Percentiles rank a stretch among this genome's conserved stretches.
Evolutionary conservation across 371 early-diverging fungal species (phyloP).

Genomic region (Mortierella sp.): DNA sequence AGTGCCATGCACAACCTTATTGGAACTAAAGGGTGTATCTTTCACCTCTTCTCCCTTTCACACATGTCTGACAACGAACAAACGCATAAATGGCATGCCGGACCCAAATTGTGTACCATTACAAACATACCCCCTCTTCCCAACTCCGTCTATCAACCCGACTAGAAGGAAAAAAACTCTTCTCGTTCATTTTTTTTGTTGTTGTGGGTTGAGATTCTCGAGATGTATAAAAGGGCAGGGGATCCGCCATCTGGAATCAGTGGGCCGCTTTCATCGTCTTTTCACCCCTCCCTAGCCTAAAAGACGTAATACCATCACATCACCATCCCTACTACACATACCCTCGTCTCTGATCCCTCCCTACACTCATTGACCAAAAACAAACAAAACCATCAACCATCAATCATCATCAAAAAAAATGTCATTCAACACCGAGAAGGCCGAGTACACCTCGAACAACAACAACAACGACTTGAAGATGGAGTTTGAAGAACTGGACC

Average conservation of each 20-base stretch:
- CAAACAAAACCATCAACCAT: not conserved
- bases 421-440: conserved; percentile 16
- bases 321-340: not conserved
- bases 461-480: conserved; percentile 8
- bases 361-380: not conserved
- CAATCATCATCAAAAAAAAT: conserved; percentile 18
- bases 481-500: conserved; percentile 12
- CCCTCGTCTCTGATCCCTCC: not conserved
- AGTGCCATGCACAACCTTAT: not conserved
- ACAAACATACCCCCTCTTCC: not conserved
- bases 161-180: not conserved
- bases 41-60: not conserved
- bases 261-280: conserved; percentile 58
- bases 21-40: not conserved
- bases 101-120: too few species aligned
- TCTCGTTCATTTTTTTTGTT: too few species aligned
- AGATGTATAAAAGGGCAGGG: conserved; percentile 28
- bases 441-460: too few species aligned
- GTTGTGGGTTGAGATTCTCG: too few species aligned
- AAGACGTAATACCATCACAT: conserved; percentile 34
- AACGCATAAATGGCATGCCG: too few species aligned
- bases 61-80: conserved; percentile 7
- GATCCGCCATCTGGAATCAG: conserved; percentile 25
- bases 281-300: conserved; percentile 53
- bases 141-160: not conserved